A percentile compares a stretch with the other conserved stretches of the same genome.
phyloP scores from a whole-genome alignment of 202 grass and related monocot species.

The Carex sylvatica region DNA sequence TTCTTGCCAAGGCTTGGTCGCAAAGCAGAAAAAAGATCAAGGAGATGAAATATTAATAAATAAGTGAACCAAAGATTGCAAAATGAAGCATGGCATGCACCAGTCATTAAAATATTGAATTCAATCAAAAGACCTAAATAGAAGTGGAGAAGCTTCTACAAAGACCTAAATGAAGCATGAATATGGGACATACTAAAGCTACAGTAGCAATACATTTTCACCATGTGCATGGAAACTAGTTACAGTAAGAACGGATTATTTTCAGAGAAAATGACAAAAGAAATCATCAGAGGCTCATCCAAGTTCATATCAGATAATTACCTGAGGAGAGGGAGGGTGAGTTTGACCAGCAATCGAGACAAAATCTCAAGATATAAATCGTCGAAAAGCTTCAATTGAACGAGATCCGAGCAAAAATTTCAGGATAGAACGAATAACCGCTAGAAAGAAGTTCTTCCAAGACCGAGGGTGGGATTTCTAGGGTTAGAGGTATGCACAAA shows the following conservation, averaged over 20 bases:
- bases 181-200: neutral
- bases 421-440: neutral
- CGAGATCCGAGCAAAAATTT: neutral
- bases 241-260: neutral
- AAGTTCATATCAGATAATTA: slow-evolving; percentile 10
- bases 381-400: neutral
- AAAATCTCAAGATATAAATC: neutral
- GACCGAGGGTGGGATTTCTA: neutral
- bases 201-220: slow-evolving; percentile 1
- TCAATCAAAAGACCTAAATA: neutral
- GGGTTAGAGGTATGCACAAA: slow-evolving; percentile 6
- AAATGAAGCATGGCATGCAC: neutral
- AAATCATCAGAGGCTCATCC: neutral
- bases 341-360: slow-evolving; percentile 13
- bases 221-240: neutral
- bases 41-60: neutral
- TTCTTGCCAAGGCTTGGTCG: neutral
- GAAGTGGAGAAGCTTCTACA: neutral
- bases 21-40: neutral
- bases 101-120: neutral
- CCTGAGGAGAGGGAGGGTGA: neutral
- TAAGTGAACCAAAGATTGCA: neutral
- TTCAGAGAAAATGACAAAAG: neutral
- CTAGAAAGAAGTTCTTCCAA: neutral
- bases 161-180: neutral